phyloP scores from a whole-genome alignment of 179 eudicot genomes.

The Amaranthus tricolor region DNA sequence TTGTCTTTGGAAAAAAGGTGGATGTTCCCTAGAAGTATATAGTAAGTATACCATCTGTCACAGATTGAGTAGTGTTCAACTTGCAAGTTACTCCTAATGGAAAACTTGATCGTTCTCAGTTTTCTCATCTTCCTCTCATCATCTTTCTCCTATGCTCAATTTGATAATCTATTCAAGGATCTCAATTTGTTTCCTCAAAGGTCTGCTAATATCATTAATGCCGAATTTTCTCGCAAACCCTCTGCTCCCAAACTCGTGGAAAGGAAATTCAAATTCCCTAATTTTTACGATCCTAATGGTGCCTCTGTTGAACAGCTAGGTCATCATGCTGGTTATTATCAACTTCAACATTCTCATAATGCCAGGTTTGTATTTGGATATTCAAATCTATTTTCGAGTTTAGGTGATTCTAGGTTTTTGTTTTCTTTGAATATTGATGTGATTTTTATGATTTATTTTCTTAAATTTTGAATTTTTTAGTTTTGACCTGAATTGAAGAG shows the following conservation, averaged over 20 bases:
- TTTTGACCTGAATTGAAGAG: too few species aligned
- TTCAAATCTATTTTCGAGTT: not conserved
- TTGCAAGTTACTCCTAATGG: slow-evolving; percentile 20
- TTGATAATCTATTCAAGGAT: slow-evolving; percentile 47
- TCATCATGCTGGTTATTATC: slow-evolving; percentile 70
- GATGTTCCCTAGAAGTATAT: too few species aligned
- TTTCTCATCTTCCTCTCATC: slow-evolving; percentile 30
- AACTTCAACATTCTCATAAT: slow-evolving; percentile 49
- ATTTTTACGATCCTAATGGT: slow-evolving; percentile 30
- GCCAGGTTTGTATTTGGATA: slow-evolving; percentile 42
- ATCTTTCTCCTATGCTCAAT: slow-evolving; percentile 31
- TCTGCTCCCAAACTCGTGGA: slow-evolving; percentile 44
- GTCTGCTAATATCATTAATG: slow-evolving; percentile 37
- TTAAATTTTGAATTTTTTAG: too few species aligned
- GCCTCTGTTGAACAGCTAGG: slow-evolving; percentile 55
- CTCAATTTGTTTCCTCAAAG: slow-evolving; percentile 76
- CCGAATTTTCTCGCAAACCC: not conserved
- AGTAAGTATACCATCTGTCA: too few species aligned
- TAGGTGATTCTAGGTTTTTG: not conserved
- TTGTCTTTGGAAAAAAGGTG: too few species aligned
- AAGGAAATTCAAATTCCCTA: slow-evolving; percentile 50
- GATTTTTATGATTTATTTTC: too few species aligned
- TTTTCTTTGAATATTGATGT: not conserved
- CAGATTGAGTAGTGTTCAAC: too few species aligned
- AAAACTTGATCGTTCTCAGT: slow-evolving; percentile 16